These are phyloP conservation scores for Annulohypoxylon bovei DNA, from an alignment of 495 filamentous ascomycete genomes.

Conservation along the genomic window DNA sequence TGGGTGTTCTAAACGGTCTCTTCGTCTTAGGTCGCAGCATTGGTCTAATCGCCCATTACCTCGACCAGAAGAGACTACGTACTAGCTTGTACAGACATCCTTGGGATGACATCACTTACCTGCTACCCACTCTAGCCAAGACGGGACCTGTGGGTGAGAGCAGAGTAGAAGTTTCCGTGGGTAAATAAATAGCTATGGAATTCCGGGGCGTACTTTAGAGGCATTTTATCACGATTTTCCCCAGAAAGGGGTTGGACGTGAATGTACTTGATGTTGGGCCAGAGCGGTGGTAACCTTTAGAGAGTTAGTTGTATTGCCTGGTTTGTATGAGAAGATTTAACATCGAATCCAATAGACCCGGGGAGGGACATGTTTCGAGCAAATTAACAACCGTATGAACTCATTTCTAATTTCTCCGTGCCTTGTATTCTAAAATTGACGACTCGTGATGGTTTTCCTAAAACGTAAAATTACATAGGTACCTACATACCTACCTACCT, in stretches of 20 bases:
- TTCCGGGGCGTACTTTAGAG: slow-evolving; percentile 29
- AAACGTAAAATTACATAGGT: background rate
- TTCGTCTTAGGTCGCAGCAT: slow-evolving; percentile 97
- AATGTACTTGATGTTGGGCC: slow-evolving; percentile 15
- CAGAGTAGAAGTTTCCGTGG: slow-evolving; percentile 85
- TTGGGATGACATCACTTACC: slow-evolving; percentile 98
- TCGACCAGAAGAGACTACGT: slow-evolving; percentile 98
- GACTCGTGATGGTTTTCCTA: background rate
- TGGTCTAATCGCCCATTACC: slow-evolving; percentile 98
- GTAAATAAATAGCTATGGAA: slow-evolving; percentile 35
- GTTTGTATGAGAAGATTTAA: slow-evolving; percentile 34
- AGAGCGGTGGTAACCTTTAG: slow-evolving; percentile 9
- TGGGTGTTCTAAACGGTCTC: slow-evolving; percentile 98
- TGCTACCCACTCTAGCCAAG: slow-evolving; percentile 83
- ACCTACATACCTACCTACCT: background rate
- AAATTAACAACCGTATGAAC: slow-evolving; percentile 30
- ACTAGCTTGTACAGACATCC: slow-evolving; percentile 99
- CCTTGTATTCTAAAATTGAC: background rate
- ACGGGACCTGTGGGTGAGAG: slow-evolving; percentile 81
- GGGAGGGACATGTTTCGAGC: slow-evolving; percentile 22
- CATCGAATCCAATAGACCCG: slow-evolving; percentile 16
- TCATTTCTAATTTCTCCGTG: background rate
- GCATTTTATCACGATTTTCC: slow-evolving; percentile 9
- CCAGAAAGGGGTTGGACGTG: slow-evolving; percentile 4
- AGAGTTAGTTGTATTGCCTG: slow-evolving; percentile 25